phyloP scores from a whole-genome alignment of 345 rosid species.

The Pistacia integerrima region DNA sequence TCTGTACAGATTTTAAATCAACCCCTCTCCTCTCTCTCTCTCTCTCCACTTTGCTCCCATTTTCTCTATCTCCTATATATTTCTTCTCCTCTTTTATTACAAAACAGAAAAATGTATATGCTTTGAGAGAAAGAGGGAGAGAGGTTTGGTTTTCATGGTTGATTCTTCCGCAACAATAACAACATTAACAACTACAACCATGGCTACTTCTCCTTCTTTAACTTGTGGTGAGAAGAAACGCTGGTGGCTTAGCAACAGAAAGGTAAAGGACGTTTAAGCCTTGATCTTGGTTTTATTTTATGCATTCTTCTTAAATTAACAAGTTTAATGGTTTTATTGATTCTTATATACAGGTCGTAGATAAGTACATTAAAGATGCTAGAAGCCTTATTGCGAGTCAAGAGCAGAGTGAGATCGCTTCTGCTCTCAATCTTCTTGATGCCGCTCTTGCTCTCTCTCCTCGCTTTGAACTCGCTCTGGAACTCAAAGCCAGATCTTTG shows the following conservation, averaged over 20 bases:
- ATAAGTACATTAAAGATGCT: conserved; percentile 76
- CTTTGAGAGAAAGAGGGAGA: conserved; percentile 16
- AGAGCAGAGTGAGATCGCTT: conserved; percentile 57
- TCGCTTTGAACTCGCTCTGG: conserved; percentile 71
- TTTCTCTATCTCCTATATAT: conserved; percentile 35
- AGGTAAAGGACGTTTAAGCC: conserved; percentile 38
- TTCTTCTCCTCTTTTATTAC: conserved; percentile 14
- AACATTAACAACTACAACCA: conserved; percentile 23
- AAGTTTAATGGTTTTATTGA: background rate
- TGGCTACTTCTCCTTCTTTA: conserved; percentile 47
- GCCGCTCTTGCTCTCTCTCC: conserved; percentile 78
- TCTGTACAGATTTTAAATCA: conserved; percentile 15
- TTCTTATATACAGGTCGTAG: conserved; percentile 53
- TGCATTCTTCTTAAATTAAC: too few species aligned
- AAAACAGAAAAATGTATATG: conserved; percentile 24
- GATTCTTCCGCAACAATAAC: conserved; percentile 25
- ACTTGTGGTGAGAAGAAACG: conserved; percentile 54
- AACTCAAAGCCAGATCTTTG: conserved; percentile 80
- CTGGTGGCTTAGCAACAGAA: conserved; percentile 92
- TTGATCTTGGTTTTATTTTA: conserved; percentile 1
- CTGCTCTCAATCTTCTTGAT: conserved; percentile 73
- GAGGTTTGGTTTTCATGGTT: conserved; percentile 22
- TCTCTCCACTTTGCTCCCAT: conserved; percentile 29
- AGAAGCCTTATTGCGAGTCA: conserved; percentile 63
- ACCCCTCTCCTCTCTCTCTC: conserved; percentile 3